Percentiles rank a stretch among this genome's conserved stretches.
phyloP scores from a whole-genome alignment of 1,139 yeast genomes.

The Magnusiomyces tetraspermus region DNA sequence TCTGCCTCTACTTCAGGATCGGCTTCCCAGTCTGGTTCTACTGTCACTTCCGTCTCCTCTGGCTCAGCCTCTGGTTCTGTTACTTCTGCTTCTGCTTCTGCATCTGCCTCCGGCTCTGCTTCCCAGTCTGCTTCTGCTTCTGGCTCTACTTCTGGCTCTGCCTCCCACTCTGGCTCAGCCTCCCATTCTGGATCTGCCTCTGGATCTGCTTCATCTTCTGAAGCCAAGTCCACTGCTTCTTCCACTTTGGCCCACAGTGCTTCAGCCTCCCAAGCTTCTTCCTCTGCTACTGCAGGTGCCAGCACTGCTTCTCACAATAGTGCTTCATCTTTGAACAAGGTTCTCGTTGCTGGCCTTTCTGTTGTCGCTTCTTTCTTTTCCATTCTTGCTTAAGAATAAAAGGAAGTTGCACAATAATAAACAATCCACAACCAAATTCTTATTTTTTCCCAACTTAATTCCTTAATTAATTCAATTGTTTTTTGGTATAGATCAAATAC shows the following conservation, averaged over 20 bases:
- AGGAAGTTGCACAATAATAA: too few relatives aligned
- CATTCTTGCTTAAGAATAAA: not conserved
- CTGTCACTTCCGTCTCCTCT: conserved; percentile 11
- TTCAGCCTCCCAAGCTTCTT: conserved; percentile 14
- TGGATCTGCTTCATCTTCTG: conserved; percentile 11
- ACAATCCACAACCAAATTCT: too few relatives aligned
- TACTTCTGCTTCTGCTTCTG: conserved; percentile 17
- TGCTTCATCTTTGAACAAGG: conserved; percentile 4
- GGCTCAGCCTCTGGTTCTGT: conserved; percentile 11
- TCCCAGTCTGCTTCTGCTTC: too few relatives aligned
- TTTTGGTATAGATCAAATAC: too few relatives aligned
- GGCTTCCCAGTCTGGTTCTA: too few relatives aligned
- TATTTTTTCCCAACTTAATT: too few relatives aligned
- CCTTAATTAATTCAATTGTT: too few relatives aligned
- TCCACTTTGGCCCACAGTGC: too few relatives aligned
- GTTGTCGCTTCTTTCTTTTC: not conserved
- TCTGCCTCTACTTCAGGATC: conserved; percentile 16
- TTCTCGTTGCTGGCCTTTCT: not conserved
- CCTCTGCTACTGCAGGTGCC: too few relatives aligned
- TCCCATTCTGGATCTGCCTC: too few relatives aligned
- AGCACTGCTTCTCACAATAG: not conserved
- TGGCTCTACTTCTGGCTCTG: conserved; percentile 7
- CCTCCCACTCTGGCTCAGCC: too few relatives aligned
- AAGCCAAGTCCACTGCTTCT: too few relatives aligned
- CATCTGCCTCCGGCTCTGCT: conserved; percentile 17